Evolutionary conservation across 306 rosid genomes (phyloP).

Genomic region (Dryas drummondii): DNA sequence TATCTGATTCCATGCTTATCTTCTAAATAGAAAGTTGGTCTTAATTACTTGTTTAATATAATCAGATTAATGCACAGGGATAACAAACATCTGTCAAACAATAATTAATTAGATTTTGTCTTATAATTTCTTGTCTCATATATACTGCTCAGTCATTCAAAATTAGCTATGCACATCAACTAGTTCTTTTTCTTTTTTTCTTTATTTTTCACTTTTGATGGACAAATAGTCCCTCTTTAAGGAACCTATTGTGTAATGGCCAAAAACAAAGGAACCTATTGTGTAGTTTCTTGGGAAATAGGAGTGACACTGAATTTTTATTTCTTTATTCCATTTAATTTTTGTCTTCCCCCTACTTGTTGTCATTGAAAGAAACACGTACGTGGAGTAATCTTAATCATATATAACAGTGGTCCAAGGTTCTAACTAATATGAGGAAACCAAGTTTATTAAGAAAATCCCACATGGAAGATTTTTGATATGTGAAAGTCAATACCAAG

Average conservation of each 20-base stretch:
- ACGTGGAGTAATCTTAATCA: not conserved
- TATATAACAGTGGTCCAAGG: not conserved
- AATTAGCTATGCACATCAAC: too few species aligned
- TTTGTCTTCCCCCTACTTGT: conserved; percentile 14
- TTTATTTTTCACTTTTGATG: too few species aligned
- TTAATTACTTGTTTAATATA: not conserved
- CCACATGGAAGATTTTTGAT: conserved; percentile 4
- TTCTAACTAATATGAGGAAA: conserved; percentile 27
- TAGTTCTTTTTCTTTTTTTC: too few species aligned
- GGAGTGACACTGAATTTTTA: not conserved
- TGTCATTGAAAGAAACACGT: conserved; percentile 18
- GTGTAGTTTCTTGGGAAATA: not conserved
- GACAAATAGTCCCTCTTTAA: not conserved
- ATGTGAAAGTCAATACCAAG: not conserved
- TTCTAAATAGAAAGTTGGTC: not conserved
- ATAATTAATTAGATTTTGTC: not conserved
- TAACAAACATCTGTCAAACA: not conserved
- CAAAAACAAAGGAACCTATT: not conserved
- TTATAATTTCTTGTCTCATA: not conserved
- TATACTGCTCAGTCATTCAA: not conserved
- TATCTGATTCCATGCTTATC: not conserved
- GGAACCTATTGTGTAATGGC: not conserved
- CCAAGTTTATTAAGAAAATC: conserved; percentile 36
- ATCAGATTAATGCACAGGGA: not conserved
- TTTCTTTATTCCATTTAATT: too few species aligned